Percentiles rank a stretch among this genome's conserved stretches.
These are phyloP conservation scores for Gardenia jasminoides DNA, from an alignment of 257 asterid species.

Conservation along the genomic window DNA sequence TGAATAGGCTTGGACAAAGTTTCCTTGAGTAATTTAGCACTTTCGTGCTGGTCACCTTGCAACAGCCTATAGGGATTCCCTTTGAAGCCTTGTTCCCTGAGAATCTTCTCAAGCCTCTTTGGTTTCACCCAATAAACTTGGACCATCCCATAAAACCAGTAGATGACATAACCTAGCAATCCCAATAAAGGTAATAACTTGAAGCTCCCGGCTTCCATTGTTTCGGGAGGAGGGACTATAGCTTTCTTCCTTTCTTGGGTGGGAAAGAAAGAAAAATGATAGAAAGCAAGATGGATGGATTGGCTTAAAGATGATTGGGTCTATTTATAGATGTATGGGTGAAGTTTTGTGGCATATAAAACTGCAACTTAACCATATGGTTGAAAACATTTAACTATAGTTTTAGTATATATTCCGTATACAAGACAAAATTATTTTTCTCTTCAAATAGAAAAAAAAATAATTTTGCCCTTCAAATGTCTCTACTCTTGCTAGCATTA, in stretches of 20 bases:
- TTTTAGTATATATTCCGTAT: no score
- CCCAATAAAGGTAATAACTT: background rate
- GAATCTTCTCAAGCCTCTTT: conserved; percentile 11
- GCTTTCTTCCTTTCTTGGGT: background rate
- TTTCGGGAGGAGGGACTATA: background rate
- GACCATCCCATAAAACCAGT: conserved; percentile 10
- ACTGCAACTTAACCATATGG: no score
- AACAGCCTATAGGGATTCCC: conserved; percentile 19
- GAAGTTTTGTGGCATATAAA: no score
- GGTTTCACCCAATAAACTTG: conserved; percentile 19
- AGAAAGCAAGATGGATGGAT: background rate
- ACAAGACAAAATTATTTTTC: no score
- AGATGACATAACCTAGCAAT: background rate
- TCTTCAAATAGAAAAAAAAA: no score
- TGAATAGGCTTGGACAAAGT: conserved; percentile 18
- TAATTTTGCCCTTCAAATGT: no score
- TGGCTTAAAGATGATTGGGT: background rate
- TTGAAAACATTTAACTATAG: no score
- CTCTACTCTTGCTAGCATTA: no score
- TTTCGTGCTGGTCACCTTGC: conserved; percentile 18
- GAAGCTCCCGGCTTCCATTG: conserved; percentile 2
- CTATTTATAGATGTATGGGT: background rate
- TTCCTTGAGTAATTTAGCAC: conserved; percentile 11
- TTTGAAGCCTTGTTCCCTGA: conserved; percentile 18
- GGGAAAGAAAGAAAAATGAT: background rate